Evolutionary conservation across 331 rosid species (phyloP).

Genomic region (Dryas integrifolia): DNA sequence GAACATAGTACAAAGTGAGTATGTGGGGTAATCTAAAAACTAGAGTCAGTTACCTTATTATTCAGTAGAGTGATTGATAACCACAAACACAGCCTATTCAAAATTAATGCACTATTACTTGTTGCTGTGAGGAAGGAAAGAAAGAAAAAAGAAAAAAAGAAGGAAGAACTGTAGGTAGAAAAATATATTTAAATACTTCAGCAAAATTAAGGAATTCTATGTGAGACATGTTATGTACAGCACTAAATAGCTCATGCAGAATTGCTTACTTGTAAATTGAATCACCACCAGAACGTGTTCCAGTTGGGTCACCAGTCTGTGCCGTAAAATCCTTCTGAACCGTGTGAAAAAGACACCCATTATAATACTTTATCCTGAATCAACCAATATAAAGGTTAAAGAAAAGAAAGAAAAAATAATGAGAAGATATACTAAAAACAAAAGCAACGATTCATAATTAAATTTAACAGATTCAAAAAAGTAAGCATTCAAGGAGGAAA

Average conservation of each 20-base stretch:
- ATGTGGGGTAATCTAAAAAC: not conserved
- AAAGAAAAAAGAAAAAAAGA: not conserved
- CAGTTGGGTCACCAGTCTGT: constrained; percentile 93
- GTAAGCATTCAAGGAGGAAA: not conserved
- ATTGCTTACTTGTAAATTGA: constrained; percentile 64
- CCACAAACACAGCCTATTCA: not conserved
- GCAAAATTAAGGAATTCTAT: not conserved
- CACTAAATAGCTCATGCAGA: not conserved
- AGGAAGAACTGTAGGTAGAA: not conserved
- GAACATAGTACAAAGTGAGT: constrained; percentile 2
- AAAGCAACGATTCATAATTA: not conserved
- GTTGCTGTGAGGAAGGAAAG: not conserved
- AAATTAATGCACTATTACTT: not conserved
- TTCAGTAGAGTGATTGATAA: not conserved
- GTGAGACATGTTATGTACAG: not conserved
- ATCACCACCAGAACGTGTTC: constrained; percentile 71
- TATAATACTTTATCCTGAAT: constrained; percentile 74
- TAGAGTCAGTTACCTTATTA: not conserved
- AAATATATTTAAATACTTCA: not conserved
- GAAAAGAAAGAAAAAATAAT: not conserved
- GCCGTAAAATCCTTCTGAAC: constrained; percentile 93
- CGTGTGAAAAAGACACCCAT: constrained; percentile 82
- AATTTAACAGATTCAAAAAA: not conserved
- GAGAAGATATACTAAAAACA: not conserved
- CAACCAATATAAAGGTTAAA: not conserved